phyloP scores from a whole-genome alignment of 768 basidiomycete genomes.

The Boletus eberwhitei region DNA sequence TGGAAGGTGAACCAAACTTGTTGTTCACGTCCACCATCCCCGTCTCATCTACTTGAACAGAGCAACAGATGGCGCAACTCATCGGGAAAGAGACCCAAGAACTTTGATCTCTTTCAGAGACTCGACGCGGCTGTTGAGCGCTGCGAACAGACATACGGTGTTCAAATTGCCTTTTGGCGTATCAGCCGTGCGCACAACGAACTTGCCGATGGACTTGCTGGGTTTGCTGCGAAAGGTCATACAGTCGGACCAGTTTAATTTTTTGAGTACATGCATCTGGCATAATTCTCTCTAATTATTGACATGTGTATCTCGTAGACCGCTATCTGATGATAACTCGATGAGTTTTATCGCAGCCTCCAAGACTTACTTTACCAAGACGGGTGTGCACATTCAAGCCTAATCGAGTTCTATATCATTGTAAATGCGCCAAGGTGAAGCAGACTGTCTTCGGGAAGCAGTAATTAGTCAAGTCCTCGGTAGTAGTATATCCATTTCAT shows the following conservation, averaged over 20 bases:
- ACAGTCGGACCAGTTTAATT: neutral
- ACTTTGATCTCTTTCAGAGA: constrained; percentile 14
- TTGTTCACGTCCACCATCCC: neutral
- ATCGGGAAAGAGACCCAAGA: constrained; percentile 10
- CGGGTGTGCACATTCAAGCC: neutral
- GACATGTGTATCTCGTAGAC: neutral
- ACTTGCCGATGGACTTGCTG: constrained; percentile 11
- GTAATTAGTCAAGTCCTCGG: neutral
- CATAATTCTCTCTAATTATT: neutral
- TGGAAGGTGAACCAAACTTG: constrained; percentile 26
- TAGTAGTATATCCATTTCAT: neutral
- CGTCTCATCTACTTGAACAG: neutral
- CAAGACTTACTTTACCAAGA: constrained; percentile 1
- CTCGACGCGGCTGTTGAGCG: constrained; percentile 3
- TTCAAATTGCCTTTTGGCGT: constrained; percentile 15
- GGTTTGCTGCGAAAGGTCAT: constrained; percentile 3
- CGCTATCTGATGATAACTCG: neutral
- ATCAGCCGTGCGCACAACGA: constrained; percentile 12
- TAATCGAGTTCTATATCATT: neutral
- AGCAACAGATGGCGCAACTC: constrained; percentile 10
- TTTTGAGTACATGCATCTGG: neutral
- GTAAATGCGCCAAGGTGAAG: neutral
- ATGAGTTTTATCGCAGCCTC: neutral
- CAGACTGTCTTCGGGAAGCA: neutral
- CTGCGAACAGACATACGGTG: neutral